Evolutionary conservation across 352 stramenopile genomes (phyloP), one percentile per base, ranked within the genome.

Genomic region (Phytophthora hibernalis): DNA sequence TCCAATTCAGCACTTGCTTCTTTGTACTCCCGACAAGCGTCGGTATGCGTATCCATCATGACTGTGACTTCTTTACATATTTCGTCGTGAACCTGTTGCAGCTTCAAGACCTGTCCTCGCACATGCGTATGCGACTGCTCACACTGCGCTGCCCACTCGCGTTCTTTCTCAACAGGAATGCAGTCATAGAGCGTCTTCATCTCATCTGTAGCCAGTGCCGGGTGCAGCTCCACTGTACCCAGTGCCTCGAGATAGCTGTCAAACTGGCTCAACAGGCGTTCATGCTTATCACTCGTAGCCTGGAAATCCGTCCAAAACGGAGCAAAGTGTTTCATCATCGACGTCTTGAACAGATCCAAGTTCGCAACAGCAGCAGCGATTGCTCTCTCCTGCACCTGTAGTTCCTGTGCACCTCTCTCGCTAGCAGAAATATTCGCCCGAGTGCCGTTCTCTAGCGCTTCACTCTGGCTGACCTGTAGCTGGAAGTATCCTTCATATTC

Each of bases 401-500:
- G 70, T 61, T 88, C 83, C 1, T 61, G 71, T 1, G 83, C 61
- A 16, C 80, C 85, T 15, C 70, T 71, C 33, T 89, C 83, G 63
- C 84, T 90, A 8, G 73, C 72, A 2, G 44, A 59, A 54, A 91
- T 84, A 51, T 91, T 95, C 26, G 79, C 75, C 1, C 57, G 61
- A 6, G 78, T 85, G 22, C 74, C 77, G 10, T 72, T 80, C 54
- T 91, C 83, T 22, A 95, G 52, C 13, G 70, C 74, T 22, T 89
- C 70, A 49, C 86, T 92, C 42, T 95, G 82, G 54, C 78, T 80
- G 37, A 91, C 60, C 54, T 93, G 84, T 42, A 91, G 52, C 60
- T 92, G 82, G 52, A 96, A 96, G 38, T 93, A 82, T 22, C 80
- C 81, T 54, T 96, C 85, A 30, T 94, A 96, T 50, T 96, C 85